Base-by-base conservation (phyloP, 768 basidiomycete species). In the Lentinula boryana region DNA sequence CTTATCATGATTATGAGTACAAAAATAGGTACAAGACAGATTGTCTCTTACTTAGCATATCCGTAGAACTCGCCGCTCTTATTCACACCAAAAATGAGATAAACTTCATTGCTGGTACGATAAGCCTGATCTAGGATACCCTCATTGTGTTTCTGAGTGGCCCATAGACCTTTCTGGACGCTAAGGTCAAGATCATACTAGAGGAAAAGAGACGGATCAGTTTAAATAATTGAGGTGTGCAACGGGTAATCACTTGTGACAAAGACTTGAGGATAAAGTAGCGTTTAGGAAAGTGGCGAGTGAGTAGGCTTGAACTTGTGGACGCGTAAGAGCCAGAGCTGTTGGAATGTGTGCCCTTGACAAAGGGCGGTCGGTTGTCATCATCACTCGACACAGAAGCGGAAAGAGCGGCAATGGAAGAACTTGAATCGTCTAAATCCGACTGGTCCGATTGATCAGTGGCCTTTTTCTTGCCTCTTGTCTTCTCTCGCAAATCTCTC, bases 51-150 rank as follows among this genome's bases (percentile, higher is more conserved):
- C 86, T 82, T 85, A 10, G 93, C 95, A 69, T 92, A 95, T 21
- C 95, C 95, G 67, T 89, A 97, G 69, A 97, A 98, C 71, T 93
- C 93, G 38, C 96, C 94, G 60, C 89, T 90, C 70, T 89, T 93
- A 74, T 98, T 98, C 16, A 91, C 96, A 38, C 94, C 84, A 66
- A 98, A 98, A 60, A 98, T 86, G 48, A 98, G 80, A 67, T 80
- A 90, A 3, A 98, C 95, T 27, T 95, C 91, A 64, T 83, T 81
- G 63, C 89, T 88, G 2, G 93, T 97, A n/a, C 95, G 86, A 71
- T 79, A 98, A 0, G 96, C 95, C 70, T 93, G 93, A 65, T 98
- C 94, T 15, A 97, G 77, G 52, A 96, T 85, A 8, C 84, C 85
- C 73, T 97, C 93, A 67, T 96, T 97, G 74, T 96, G 95, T 65